These are phyloP conservation scores for Colletotrichum sp. DNA, from an alignment of 2,329 filamentous ascomycete genomes.

Conservation along the genomic window DNA sequence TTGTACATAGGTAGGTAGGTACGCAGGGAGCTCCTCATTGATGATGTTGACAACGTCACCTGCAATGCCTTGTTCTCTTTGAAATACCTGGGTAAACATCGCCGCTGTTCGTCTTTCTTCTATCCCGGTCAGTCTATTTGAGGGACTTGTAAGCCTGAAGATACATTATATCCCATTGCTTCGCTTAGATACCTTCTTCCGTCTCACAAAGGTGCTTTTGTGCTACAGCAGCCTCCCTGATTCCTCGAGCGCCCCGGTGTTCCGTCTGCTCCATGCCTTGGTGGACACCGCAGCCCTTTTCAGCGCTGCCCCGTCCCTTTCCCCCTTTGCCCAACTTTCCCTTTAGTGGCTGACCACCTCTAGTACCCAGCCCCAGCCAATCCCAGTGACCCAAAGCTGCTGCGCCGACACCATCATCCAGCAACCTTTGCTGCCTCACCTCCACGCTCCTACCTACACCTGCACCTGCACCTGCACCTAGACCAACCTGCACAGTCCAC, in stretches of 20 bases:
- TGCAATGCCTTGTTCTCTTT: background rate
- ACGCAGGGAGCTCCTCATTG: background rate
- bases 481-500: background rate
- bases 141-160: background rate
- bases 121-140: background rate
- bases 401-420: conserved; percentile 2
- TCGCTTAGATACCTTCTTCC: background rate
- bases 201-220: background rate
- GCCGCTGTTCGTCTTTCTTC: background rate
- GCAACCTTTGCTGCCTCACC: conserved; percentile 1
- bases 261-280: background rate
- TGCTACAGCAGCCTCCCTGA: background rate
- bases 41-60: background rate
- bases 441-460: background rate
- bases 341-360: background rate
- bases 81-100: background rate
- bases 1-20: background rate
- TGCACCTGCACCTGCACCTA: background rate
- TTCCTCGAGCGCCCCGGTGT: background rate
- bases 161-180: background rate
- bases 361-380: background rate
- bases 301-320: background rate
- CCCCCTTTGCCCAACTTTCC: background rate
- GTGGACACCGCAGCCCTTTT: background rate
- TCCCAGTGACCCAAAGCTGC: conserved; percentile 3